Evolutionary conservation across 345 rosid genomes (phyloP).

Genomic region (Turritis glabra): DNA sequence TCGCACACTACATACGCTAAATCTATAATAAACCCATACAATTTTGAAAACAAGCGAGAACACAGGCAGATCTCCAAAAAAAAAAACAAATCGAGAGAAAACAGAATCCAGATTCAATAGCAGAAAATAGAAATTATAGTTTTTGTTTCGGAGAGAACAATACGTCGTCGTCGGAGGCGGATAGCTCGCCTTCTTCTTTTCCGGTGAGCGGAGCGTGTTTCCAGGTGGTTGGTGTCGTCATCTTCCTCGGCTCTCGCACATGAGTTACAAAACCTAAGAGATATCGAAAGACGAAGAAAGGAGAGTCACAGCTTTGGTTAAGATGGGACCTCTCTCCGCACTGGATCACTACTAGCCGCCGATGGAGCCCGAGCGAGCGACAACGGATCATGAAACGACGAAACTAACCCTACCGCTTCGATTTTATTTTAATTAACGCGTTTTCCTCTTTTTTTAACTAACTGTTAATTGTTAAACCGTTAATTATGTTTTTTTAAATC

Average conservation of each 20-base stretch:
- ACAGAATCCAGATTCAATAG: neutral
- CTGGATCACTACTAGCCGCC: constrained; percentile 24
- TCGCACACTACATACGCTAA: neutral
- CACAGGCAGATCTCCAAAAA: neutral
- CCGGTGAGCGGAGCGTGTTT: constrained; percentile 19
- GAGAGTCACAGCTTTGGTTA: constrained; percentile 1
- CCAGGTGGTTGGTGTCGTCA: constrained; percentile 32
- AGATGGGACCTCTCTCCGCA: neutral
- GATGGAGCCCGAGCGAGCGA: constrained; percentile 8
- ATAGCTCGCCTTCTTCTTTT: constrained; percentile 90
- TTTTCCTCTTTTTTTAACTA: neutral
- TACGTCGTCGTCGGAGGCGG: constrained; percentile 67
- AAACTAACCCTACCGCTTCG: constrained; percentile 10
- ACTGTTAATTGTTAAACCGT: neutral
- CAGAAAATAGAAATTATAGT: neutral
- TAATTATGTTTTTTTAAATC: too few relatives aligned
- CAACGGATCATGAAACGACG: constrained; percentile 18
- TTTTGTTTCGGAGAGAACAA: neutral
- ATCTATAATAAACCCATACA: constrained; percentile 24
- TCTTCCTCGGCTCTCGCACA: neutral
- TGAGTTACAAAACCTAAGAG: neutral
- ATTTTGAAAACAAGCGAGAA: neutral
- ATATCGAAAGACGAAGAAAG: neutral
- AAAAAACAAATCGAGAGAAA: neutral
- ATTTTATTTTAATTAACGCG: neutral